Conservation (phyloP, 2,329 filamentous ascomycete species). For the Aspergillus oerlinghausenensis region DNA sequence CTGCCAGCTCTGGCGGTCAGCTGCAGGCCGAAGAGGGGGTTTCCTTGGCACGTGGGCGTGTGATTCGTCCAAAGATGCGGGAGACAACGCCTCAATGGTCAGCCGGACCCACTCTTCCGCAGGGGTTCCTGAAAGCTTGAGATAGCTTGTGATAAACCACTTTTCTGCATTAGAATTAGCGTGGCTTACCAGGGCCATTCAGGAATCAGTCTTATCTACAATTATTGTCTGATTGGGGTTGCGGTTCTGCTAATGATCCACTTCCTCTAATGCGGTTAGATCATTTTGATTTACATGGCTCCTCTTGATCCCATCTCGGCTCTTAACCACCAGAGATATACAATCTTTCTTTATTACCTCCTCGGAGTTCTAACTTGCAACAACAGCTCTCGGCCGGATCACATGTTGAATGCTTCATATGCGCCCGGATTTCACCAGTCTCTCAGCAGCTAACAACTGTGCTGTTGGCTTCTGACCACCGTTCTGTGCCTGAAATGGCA, state of each 20-base stretch:
- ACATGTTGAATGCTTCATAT: not conserved
- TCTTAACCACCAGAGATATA: too few relatives aligned
- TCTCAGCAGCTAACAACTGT: not conserved
- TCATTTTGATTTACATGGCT: not conserved
- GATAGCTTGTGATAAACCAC: not conserved
- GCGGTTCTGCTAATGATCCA: not conserved
- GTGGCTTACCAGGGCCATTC: not conserved
- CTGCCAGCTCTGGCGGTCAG: slow-evolving; percentile 10
- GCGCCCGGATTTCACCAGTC: not conserved
- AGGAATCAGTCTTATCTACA: not conserved
- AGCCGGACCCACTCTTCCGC: not conserved
- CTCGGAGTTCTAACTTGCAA: not conserved
- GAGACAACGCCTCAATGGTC: not conserved
- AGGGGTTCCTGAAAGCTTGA: slow-evolving; percentile 12
- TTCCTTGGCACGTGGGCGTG: slow-evolving; percentile 16
- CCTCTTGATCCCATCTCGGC: too few relatives aligned
- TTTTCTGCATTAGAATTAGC: not conserved
- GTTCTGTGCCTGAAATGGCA: not conserved
- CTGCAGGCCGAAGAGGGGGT: slow-evolving; percentile 9
- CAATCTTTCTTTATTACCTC: too few relatives aligned
- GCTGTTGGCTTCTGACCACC: too few relatives aligned
- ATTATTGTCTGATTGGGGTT: not conserved
- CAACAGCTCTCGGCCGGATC: not conserved
- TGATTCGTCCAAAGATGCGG: slow-evolving; percentile 9
- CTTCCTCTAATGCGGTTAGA: not conserved